These are phyloP conservation scores for Halenospora varia DNA, from an alignment of 495 filamentous ascomycete species.

Conservation along the genomic window DNA sequence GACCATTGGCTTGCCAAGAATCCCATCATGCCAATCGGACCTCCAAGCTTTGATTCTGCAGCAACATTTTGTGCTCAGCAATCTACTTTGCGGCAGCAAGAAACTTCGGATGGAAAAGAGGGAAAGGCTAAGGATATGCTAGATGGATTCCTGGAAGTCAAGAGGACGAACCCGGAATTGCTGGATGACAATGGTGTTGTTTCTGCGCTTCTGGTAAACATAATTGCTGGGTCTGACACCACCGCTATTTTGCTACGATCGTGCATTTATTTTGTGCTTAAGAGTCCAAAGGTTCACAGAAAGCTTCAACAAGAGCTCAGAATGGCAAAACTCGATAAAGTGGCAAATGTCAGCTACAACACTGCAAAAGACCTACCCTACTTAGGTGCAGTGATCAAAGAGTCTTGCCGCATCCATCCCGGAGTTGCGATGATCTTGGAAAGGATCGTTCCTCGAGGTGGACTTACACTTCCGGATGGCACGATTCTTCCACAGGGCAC, in stretches of 20 bases:
- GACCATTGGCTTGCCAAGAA: constrained; percentile 46
- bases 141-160: constrained; percentile 27
- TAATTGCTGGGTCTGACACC: constrained; percentile 46
- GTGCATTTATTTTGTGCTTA: constrained; percentile 48
- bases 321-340: constrained; percentile 7
- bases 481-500: constrained; percentile 44
- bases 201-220: constrained; percentile 2
- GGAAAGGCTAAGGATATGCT: constrained; percentile 26
- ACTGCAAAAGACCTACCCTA: constrained; percentile 42
- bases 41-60: constrained; percentile 2
- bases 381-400: constrained; percentile 65
- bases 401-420: constrained; percentile 63
- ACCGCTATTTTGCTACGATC: constrained; percentile 45
- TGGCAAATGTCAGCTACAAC: constrained; percentile 20
- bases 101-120: background rate
- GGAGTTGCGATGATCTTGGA: constrained; percentile 59
- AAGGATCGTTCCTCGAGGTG: constrained; percentile 56
- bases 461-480: constrained; percentile 41
- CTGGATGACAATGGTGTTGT: constrained; percentile 20
- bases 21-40: constrained; percentile 23
- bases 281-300: constrained; percentile 34
- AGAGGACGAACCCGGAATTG: constrained; percentile 19
- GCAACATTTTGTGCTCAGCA: constrained; percentile 7
- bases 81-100: background rate
- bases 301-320: constrained; percentile 24